Evolutionary conservation across 2,329 filamentous ascomycete genomes (phyloP).

Genomic region (Neofusicoccum laricinum): DNA sequence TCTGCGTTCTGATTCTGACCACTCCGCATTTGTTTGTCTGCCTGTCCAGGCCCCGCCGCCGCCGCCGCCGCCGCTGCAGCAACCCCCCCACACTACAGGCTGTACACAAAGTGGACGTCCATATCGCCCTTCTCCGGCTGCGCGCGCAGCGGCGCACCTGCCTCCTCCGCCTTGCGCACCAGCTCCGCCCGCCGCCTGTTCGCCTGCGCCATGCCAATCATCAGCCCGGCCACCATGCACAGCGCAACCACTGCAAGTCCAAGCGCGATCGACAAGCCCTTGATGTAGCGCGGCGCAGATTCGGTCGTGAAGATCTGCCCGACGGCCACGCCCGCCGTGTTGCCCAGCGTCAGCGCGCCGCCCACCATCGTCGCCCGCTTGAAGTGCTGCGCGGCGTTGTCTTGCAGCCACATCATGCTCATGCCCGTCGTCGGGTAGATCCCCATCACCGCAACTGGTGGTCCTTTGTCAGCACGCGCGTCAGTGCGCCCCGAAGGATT

Average conservation of each 20-base stretch:
- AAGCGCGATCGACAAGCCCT: slow-evolving; percentile 15
- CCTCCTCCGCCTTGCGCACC: slow-evolving; percentile 12
- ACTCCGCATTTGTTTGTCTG: not conserved
- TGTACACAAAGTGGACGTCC: slow-evolving; percentile 15
- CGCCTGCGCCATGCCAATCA: slow-evolving; percentile 13
- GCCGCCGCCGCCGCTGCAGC: not conserved
- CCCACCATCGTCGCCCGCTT: slow-evolving; percentile 16
- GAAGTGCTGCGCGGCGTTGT: slow-evolving; percentile 16
- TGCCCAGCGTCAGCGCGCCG: slow-evolving; percentile 15
- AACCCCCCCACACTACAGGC: not conserved
- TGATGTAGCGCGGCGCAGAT: slow-evolving; percentile 13
- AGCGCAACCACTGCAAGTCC: slow-evolving; percentile 15
- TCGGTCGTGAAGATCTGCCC: slow-evolving; percentile 15
- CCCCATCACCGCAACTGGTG: slow-evolving; percentile 13
- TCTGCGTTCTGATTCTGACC: no score
- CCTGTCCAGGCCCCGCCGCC: not conserved
- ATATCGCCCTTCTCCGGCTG: slow-evolving; percentile 15
- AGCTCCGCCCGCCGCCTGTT: slow-evolving; percentile 9
- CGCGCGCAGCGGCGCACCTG: slow-evolving; percentile 1
- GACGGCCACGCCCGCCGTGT: slow-evolving; percentile 15
- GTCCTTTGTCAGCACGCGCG: not conserved
- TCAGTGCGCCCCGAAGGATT: not conserved
- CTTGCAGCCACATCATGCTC: slow-evolving; percentile 17
- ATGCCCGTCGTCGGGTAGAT: slow-evolving; percentile 13
- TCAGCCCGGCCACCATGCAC: slow-evolving; percentile 8